Evolutionary conservation across 1,284 basidiomycete species (phyloP), one percentile per base, ranked within the genome.

Genomic region (Termitomyces sp.): DNA sequence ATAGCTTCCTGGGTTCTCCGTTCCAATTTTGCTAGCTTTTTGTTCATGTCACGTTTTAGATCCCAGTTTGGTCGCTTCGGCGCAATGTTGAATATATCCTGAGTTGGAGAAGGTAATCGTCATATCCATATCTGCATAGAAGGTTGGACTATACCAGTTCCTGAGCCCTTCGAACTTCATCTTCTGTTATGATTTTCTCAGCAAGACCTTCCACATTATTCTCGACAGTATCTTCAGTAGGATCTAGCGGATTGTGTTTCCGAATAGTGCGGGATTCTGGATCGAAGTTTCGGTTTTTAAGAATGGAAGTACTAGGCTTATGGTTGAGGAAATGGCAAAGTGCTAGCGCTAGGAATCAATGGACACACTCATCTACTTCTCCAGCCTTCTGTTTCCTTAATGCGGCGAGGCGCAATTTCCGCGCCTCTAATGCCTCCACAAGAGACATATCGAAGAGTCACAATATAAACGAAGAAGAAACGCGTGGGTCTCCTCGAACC

Each of bases 41-140:
- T 92, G 54, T 93, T 90, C 72, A 95, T 86, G 66, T 98, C 94
- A 46, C 95, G 84, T 70, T 96, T 98, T 61, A 99, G 75, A 71
- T 98, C 96, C 95, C 96, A 98, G 70, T 98, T 98, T 9, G 90
- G 85, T 48, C 93, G 81, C 77, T 95, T 96, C 1, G 96, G 96
- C 26, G 95, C 95, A 61, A 99, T 98, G 67, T 97, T 98, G 68
- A 94, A 90, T 26, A 98, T 78, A 66, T 98, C 94, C 93, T 97
- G 43, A 9, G 26, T 40, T 21, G 13, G 12, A 38, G 5, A 24
- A 24, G 36, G 6, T 1, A 24, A 31, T 49, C 39, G 10, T n/a
- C 6, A 5, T 42, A 10, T 39, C 19, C 24, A n/a, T 21, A 34
- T 12, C n/a, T n/a, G 28, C 41, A 43, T 8, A 36, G 17, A 40